These are phyloP conservation scores for Termitomyces eurrhizus DNA, from an alignment of 768 basidiomycete species.

Conservation along the genomic window DNA sequence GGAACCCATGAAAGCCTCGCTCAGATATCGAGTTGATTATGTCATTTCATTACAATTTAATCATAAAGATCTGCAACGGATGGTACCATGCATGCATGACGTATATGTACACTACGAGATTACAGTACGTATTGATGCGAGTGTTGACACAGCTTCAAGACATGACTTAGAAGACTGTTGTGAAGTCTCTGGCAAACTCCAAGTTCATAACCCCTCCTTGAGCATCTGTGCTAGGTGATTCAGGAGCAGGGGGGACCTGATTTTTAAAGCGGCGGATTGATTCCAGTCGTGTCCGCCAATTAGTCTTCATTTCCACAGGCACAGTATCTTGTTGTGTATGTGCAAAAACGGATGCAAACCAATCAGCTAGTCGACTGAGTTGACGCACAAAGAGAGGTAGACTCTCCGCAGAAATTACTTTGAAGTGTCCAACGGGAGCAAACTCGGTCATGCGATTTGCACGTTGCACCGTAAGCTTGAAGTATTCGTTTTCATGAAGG, in stretches of 20 bases:
- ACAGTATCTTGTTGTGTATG: conserved; percentile 68
- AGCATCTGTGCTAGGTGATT: conserved; percentile 14
- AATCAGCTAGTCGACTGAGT: conserved; percentile 81
- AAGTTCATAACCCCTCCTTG: conserved; percentile 48
- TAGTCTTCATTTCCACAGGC: conserved; percentile 78
- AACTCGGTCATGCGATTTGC: conserved; percentile 92
- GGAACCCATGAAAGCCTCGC: not conserved
- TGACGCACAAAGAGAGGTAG: conserved; percentile 88
- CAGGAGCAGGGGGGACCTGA: conserved; percentile 29
- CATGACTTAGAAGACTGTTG: conserved; percentile 38
- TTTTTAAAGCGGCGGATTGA: conserved; percentile 70
- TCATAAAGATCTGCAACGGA: not conserved
- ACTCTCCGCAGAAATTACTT: conserved; percentile 86
- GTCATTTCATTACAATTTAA: not conserved
- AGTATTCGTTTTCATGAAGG: conserved; percentile 89
- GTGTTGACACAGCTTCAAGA: conserved; percentile 1
- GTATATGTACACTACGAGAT: not conserved
- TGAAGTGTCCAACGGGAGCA: conserved; percentile 88
- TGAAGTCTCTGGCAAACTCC: conserved; percentile 56
- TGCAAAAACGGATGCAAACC: conserved; percentile 84
- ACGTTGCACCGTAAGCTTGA: conserved; percentile 89
- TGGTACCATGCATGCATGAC: not conserved
- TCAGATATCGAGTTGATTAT: not conserved
- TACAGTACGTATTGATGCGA: not conserved
- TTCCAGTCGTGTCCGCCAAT: conserved; percentile 81